Percentiles rank a stretch among this genome's conserved stretches.
phyloP scores from a whole-genome alignment of 495 filamentous ascomycete species.

The Tuber calosporum region DNA sequence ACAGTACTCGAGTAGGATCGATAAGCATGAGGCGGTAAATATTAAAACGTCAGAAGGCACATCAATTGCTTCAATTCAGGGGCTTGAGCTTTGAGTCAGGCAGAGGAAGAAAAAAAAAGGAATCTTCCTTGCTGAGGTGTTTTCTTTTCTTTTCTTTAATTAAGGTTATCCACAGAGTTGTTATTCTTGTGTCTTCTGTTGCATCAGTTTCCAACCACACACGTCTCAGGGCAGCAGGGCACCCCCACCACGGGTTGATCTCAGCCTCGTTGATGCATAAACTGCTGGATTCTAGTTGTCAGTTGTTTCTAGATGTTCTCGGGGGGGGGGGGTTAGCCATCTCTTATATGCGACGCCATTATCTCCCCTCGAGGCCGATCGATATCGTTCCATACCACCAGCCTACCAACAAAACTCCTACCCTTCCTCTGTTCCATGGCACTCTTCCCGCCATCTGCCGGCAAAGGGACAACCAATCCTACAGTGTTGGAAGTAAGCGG shows the following conservation, averaged over 20 bases:
- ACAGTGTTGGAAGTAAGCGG: slow-evolving; percentile 2
- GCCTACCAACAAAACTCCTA: background rate
- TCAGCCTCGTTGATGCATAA: background rate
- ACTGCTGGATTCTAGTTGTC: background rate
- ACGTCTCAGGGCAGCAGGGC: background rate
- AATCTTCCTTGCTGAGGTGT: slow-evolving; percentile 2
- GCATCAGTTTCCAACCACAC: background rate
- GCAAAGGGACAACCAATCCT: background rate
- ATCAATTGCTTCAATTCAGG: background rate
- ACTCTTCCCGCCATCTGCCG: background rate
- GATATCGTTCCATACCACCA: background rate
- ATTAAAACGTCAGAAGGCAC: background rate
- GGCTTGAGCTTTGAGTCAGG: background rate
- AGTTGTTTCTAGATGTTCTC: background rate
- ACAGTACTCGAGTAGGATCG: no score
- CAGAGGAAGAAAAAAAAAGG: slow-evolving; percentile 1
- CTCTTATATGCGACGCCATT: background rate
- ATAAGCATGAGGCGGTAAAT: background rate
- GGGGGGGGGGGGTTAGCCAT: background rate
- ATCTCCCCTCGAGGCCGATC: background rate
- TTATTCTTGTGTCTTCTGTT: background rate
- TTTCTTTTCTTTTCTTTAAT: slow-evolving; percentile 9
- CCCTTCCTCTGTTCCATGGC: background rate
- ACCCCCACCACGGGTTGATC: background rate
- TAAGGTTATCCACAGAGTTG: slow-evolving; percentile 1